A percentile compares a stretch with the other conserved stretches of the same genome.
phyloP scores from a whole-genome alignment of 176 grass and related monocot genomes.

The barley (Hordeum vulgare) region DNA sequence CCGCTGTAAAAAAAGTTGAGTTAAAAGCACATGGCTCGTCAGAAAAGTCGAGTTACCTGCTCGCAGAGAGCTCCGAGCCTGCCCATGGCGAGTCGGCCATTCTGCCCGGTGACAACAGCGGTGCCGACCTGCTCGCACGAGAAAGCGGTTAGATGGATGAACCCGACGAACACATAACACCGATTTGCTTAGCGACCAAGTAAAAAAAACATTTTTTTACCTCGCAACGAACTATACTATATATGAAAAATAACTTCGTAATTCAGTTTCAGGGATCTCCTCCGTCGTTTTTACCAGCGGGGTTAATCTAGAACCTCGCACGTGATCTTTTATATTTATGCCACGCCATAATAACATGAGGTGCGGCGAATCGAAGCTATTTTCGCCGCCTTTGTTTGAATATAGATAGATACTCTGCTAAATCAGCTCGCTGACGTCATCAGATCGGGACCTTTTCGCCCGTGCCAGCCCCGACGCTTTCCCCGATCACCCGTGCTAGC shows the following conservation, averaged over 20 bases:
- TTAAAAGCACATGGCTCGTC: neutral
- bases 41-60: slow-evolving; percentile 49
- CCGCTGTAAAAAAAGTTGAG: no score
- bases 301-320: neutral
- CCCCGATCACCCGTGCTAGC: neutral
- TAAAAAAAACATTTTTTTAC: neutral
- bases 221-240: no score
- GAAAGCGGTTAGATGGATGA: neutral
- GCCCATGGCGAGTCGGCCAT: slow-evolving; percentile 87
- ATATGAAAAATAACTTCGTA: neutral
- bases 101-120: slow-evolving; percentile 79
- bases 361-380: neutral
- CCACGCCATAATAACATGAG: no score
- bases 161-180: neutral
- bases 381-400: neutral
- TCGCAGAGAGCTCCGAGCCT: slow-evolving; percentile 80
- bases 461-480: neutral
- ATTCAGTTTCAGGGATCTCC: neutral
- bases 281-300: neutral
- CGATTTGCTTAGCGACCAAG: neutral
- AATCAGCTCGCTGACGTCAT: neutral
- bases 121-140: slow-evolving; percentile 61
- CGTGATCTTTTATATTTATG: neutral
- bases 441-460: neutral
- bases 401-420: neutral